Evolutionary conservation across 164 flowering plant species (phyloP), one percentile per base, ranked within the genome.

Genomic region (Sextonia rubra): DNA sequence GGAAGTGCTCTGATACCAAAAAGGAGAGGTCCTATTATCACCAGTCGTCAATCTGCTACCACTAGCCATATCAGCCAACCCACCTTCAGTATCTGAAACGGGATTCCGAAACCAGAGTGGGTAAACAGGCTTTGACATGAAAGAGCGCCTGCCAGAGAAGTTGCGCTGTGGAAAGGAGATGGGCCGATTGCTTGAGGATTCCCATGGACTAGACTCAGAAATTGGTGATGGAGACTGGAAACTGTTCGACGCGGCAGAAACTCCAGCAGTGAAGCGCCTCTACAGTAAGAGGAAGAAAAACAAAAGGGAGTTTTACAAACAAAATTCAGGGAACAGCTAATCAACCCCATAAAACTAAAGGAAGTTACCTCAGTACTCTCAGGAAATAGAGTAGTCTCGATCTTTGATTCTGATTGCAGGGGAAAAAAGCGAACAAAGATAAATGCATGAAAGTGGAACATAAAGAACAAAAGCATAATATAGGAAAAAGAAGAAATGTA

Each of bases 121-220:
- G 71, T 83, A 85, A 74, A 83, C 88, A 64, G 85, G 84, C 80
- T 83, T 85, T 48, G 82, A 78, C 68, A 77, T 78, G 69, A 81
- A 77, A 60, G 83, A 80, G 44, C 83, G 86, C 52, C 80, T 79
- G 70, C 77, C 68, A 4, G 85, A 75, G 66, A 76, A 75, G 64
- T 73, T 73, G 61, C 77, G 78, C 26, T 15, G 74, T 7, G 79
- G 66, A 26, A 71, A 65, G 52, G 80, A 73, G 48, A 67, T 60
- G 29, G 80, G 81, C 18, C 47, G 83, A 69, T 76, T 80, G 77
- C 77, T 77, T 52, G 78, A 65, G 12, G 82, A 71, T 71, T 78
- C 86, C 82, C 75, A 78, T 3, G 63, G 78, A 69, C 75, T 71
- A 30, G 82, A 80, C 68, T 85, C 86, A 30, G 88, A 82, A 44